Percentiles rank a stretch among this genome's conserved stretches.
These are phyloP conservation scores for Pichia nanzhaoensis DNA, from an alignment of 805 yeast species.

Conservation along the genomic window DNA sequence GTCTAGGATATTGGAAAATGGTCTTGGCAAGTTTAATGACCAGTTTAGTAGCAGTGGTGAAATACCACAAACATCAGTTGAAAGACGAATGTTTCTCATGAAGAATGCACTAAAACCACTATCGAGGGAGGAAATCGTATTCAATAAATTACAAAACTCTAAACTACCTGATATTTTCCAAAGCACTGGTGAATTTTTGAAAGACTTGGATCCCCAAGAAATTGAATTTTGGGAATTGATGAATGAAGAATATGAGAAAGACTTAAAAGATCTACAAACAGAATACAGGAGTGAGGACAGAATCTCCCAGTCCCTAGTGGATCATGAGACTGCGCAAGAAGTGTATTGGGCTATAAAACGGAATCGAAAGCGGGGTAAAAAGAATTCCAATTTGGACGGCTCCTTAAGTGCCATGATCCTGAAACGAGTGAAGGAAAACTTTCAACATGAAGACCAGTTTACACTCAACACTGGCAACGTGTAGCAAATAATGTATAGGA, in stretches of 20 bases:
- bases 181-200: conserved; percentile 23
- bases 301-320: background rate
- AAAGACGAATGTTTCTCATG: conserved; percentile 23
- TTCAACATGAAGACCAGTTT: conserved; percentile 10
- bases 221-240: conserved; percentile 28
- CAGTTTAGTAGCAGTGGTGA: background rate
- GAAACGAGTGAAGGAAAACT: conserved; percentile 14
- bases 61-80: conserved; percentile 12
- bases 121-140: conserved; percentile 20
- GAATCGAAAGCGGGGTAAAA: background rate
- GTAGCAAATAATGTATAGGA: background rate
- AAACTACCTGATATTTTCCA: conserved; percentile 24
- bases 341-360: background rate
- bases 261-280: conserved; percentile 17
- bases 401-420: conserved; percentile 19
- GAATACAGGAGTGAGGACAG: conserved; percentile 3
- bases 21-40: background rate
- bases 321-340: background rate
- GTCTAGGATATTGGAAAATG: background rate
- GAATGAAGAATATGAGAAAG: conserved; percentile 29
- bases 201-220: conserved; percentile 25
- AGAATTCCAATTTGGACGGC: conserved; percentile 12
- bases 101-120: conserved; percentile 24
- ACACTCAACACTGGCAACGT: background rate
- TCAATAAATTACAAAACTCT: conserved; percentile 20